phyloP scores from a whole-genome alignment of 2,329 filamentous ascomycete genomes.

The Colletotrichum noveboracense region DNA sequence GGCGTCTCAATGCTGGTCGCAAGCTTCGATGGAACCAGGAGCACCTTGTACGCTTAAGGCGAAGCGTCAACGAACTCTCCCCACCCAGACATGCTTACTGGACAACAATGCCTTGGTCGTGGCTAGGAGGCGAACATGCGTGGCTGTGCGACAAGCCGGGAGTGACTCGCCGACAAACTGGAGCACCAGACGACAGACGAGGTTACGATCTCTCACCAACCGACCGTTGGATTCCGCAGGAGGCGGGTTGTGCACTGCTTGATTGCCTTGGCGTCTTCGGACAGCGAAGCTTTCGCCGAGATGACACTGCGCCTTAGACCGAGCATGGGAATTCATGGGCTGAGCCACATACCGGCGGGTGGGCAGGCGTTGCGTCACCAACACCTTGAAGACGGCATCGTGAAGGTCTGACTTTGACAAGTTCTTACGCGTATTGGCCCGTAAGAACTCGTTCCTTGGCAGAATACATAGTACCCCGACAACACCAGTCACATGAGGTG shows the following conservation, averaged over 20 bases:
- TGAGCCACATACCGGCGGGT: neutral
- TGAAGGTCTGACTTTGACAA: neutral
- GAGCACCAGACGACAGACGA: neutral
- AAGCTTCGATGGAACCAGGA: neutral
- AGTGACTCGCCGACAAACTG: neutral
- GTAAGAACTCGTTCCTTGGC: neutral
- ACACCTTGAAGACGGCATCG: neutral
- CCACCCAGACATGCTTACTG: neutral
- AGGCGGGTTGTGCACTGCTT: neutral
- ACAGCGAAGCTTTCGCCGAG: conserved; percentile 4
- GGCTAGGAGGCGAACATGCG: conserved; percentile 6
- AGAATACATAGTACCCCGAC: neutral
- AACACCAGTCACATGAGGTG: neutral
- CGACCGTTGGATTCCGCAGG: neutral
- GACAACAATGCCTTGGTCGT: neutral
- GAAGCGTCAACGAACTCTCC: conserved; percentile 3
- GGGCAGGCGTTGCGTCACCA: neutral
- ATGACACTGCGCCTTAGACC: neutral
- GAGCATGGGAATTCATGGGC: neutral
- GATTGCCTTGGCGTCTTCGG: neutral
- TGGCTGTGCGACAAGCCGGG: conserved; percentile 4
- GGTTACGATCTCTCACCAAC: neutral
- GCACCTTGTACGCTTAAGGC: neutral
- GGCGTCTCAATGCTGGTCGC: neutral
- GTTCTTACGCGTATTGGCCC: neutral